Percentiles rank a stretch among this genome's conserved stretches.
These are phyloP conservation scores for Geum urbanum DNA, from an alignment of 306 rosid species.

Conservation along the genomic window DNA sequence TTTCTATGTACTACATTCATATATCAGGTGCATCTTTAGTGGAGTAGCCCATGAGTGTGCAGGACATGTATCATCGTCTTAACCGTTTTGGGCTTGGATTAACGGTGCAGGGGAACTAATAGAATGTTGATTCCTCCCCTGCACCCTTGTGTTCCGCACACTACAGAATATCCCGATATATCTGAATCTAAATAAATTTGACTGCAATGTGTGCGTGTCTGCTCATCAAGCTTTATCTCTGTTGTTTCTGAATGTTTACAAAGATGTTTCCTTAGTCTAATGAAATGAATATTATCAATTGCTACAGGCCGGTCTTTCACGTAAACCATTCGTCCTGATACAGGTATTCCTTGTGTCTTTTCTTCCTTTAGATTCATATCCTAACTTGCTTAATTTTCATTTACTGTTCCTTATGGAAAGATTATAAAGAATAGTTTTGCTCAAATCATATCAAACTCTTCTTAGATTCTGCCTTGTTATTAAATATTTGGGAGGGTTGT, in stretches of 20 bases:
- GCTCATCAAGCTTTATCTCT: neutral
- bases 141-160: too few species aligned
- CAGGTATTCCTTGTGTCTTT: slow-evolving; percentile 55
- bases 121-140: too few species aligned
- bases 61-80: too few species aligned
- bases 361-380: neutral
- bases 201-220: neutral
- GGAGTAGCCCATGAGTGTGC: too few species aligned
- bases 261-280: slow-evolving; percentile 10
- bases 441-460: neutral
- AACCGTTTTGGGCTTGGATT: too few species aligned
- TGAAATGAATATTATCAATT: slow-evolving; percentile 20
- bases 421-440: neutral
- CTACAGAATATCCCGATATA: too few species aligned
- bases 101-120: too few species aligned
- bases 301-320: slow-evolving; percentile 88
- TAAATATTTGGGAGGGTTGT: neutral
- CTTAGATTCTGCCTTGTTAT: neutral
- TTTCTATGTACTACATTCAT: neutral
- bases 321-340: slow-evolving; percentile 81
- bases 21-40: too few species aligned
- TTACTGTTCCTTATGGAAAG: slow-evolving; percentile 1
- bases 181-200: neutral
- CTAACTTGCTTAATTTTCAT: slow-evolving; percentile 2
- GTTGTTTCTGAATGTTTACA: slow-evolving; percentile 1